Percentiles rank a stretch among this genome's conserved stretches.
These are phyloP conservation scores for Castanea mollissima DNA, from an alignment of 306 rosid genomes.

Conservation along the genomic window DNA sequence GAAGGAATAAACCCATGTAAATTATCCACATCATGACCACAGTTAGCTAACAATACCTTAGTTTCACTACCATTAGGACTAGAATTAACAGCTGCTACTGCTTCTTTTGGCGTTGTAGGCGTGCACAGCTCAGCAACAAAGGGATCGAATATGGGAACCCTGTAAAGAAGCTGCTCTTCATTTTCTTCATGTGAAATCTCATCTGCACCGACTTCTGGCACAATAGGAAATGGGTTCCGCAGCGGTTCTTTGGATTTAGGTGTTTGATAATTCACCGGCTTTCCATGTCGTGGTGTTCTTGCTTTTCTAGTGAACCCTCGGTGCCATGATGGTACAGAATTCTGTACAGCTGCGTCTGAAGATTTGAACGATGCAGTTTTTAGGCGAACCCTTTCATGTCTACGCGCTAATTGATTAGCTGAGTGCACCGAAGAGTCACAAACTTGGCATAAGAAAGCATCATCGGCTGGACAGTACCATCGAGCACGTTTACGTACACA, in stretches of 20 bases:
- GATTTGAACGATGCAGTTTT: conserved; percentile 48
- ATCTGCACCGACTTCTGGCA: conserved; percentile 67
- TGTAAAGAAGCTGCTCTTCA: conserved; percentile 71
- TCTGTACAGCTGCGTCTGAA: background rate
- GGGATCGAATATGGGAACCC: conserved; percentile 80
- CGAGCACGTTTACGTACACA: conserved; percentile 87
- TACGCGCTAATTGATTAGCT: conserved; percentile 66
- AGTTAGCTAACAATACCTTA: background rate
- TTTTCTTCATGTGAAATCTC: conserved; percentile 58
- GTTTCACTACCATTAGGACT: background rate
- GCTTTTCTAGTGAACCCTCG: conserved; percentile 65
- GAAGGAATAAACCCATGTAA: conserved; percentile 54
- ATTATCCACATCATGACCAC: conserved; percentile 27
- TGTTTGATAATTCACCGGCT: conserved; percentile 9
- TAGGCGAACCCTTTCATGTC: conserved; percentile 71
- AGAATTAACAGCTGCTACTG: background rate
- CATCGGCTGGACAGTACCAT: conserved; percentile 96
- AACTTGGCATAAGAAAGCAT: conserved; percentile 81
- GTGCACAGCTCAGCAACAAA: conserved; percentile 40
- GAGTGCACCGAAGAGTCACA: conserved; percentile 90
- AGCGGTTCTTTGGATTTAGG: background rate
- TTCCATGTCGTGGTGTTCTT: conserved; percentile 70
- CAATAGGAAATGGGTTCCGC: conserved; percentile 48
- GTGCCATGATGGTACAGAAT: conserved; percentile 60
- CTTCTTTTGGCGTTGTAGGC: conserved; percentile 27